Conservation (phyloP, 257 asterid species). For the Rubia yunnanensis region DNA sequence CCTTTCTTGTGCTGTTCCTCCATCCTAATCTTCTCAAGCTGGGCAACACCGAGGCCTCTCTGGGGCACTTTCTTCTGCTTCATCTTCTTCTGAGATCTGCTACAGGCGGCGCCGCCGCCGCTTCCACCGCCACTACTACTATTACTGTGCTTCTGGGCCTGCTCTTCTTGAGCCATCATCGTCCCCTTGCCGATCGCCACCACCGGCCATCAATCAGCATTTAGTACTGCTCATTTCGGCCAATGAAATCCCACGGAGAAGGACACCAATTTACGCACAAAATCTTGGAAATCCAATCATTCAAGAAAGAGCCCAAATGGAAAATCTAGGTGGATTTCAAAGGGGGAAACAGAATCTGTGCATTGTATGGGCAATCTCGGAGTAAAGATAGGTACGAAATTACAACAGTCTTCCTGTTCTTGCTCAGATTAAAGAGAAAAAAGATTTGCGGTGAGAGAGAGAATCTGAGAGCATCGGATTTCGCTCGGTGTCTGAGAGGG, state of each 20-base stretch:
- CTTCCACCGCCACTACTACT: conserved; percentile 27
- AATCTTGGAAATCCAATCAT: conserved; percentile 32
- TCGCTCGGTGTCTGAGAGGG: conserved; percentile 46
- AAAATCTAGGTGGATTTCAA: conserved; percentile 11
- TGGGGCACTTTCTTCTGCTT: conserved; percentile 82
- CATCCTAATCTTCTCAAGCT: conserved; percentile 69
- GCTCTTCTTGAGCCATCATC: conserved; percentile 59
- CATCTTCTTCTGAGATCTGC: conserved; percentile 36
- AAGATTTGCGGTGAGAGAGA: conserved; percentile 29
- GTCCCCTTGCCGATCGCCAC: conserved; percentile 24
- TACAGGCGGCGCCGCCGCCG: conserved; percentile 9
- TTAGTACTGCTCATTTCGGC: conserved; percentile 14
- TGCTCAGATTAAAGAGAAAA: conserved; percentile 10
- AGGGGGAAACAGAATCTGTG: conserved; percentile 21
- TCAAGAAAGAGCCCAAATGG: conserved; percentile 18
- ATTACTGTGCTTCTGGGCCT: conserved; percentile 23
- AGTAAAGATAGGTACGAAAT: conserved; percentile 26
- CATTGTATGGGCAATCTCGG: conserved; percentile 25
- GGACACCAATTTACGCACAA: conserved; percentile 20
- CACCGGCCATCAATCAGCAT: neutral
- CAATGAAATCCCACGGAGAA: conserved; percentile 17
- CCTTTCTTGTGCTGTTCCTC: conserved; percentile 67
- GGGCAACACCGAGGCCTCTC: conserved; percentile 94
- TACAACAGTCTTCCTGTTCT: no score
- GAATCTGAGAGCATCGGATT: conserved; percentile 45